Evolutionary conservation across 768 basidiomycete genomes (phyloP).

Genomic region (Amanita molliuscula): DNA sequence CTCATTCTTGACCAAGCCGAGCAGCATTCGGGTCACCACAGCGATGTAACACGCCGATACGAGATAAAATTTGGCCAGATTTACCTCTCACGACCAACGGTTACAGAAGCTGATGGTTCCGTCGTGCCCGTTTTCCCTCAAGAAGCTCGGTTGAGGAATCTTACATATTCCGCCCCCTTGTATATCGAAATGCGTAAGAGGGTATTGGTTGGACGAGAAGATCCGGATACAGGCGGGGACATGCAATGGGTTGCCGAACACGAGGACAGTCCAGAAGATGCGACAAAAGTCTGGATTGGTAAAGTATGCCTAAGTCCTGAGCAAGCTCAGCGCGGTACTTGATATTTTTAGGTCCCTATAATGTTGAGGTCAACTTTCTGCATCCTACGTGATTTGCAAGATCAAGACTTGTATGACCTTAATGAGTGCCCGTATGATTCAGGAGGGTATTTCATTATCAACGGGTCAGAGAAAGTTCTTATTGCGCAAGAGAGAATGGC

Average conservation of each 20-base stretch:
- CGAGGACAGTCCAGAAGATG: conserved; percentile 51
- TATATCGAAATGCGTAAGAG: conserved; percentile 94
- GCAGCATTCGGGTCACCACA: conserved; percentile 86
- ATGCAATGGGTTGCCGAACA: conserved; percentile 67
- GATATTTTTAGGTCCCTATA: conserved; percentile 70
- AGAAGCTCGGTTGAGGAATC: conserved; percentile 87
- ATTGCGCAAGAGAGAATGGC: conserved; percentile 99
- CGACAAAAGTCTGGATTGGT: conserved; percentile 88
- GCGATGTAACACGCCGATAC: conserved; percentile 79
- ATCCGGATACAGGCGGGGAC: conserved; percentile 76
- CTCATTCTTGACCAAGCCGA: conserved; percentile 94
- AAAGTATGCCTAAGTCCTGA: conserved; percentile 44
- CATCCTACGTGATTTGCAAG: conserved; percentile 70
- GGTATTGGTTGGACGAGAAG: conserved; percentile 70
- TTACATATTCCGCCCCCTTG: conserved; percentile 92
- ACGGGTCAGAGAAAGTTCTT: conserved; percentile 98
- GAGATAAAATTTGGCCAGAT: conserved; percentile 98
- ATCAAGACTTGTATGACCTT: conserved; percentile 77
- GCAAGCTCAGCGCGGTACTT: neutral
- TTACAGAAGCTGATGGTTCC: conserved; percentile 92
- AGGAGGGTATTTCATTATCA: conserved; percentile 99
- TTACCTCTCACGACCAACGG: conserved; percentile 89
- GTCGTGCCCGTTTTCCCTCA: conserved; percentile 94
- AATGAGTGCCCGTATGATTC: conserved; percentile 99
- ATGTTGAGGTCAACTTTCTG: conserved; percentile 97